phyloP scores from a whole-genome alignment of 1,139 yeast genomes.

The Suhomyces bokatorum region DNA sequence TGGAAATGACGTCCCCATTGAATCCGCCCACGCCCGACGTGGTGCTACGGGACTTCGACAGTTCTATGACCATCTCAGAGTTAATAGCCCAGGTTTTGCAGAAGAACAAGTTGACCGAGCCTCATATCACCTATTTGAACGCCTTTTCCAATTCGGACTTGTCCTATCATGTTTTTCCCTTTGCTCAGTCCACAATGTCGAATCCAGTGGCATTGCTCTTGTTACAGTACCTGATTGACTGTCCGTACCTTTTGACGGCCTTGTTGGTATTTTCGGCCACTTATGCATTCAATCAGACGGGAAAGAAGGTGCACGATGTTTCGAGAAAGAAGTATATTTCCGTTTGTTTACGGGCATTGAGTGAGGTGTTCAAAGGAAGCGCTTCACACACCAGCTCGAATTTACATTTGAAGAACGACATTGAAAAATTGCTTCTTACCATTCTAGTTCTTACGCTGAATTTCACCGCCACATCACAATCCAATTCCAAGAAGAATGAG shows the following conservation, averaged over 20 bases:
- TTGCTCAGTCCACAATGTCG: constrained; percentile 36
- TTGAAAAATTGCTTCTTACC: constrained; percentile 41
- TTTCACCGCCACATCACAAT: constrained; percentile 34
- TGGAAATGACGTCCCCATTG: constrained; percentile 7
- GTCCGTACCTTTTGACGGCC: constrained; percentile 38
- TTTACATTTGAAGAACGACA: constrained; percentile 24
- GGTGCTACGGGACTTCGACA: constrained; percentile 8
- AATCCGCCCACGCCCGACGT: constrained; percentile 3
- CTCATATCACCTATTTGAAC: constrained; percentile 35
- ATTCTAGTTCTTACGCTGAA: constrained; percentile 39
- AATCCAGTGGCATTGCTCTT: constrained; percentile 38
- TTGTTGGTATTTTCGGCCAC: constrained; percentile 42
- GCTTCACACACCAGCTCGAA: constrained; percentile 5
- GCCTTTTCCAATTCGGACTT: constrained; percentile 31
- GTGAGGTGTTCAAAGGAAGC: constrained; percentile 32
- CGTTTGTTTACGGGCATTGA: constrained; percentile 33
- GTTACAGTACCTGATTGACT: constrained; percentile 34
- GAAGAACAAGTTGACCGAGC: constrained; percentile 27
- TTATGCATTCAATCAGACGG: constrained; percentile 36
- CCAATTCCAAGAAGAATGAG: constrained; percentile 12
- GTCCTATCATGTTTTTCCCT: constrained; percentile 38
- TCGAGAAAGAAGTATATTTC: constrained; percentile 34
- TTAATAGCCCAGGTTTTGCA: constrained; percentile 28
- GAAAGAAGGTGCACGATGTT: constrained; percentile 30
- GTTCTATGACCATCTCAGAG: constrained; percentile 19